Base-by-base conservation (phyloP, 1,139 yeast species). In the Taphrina confusa region DNA sequence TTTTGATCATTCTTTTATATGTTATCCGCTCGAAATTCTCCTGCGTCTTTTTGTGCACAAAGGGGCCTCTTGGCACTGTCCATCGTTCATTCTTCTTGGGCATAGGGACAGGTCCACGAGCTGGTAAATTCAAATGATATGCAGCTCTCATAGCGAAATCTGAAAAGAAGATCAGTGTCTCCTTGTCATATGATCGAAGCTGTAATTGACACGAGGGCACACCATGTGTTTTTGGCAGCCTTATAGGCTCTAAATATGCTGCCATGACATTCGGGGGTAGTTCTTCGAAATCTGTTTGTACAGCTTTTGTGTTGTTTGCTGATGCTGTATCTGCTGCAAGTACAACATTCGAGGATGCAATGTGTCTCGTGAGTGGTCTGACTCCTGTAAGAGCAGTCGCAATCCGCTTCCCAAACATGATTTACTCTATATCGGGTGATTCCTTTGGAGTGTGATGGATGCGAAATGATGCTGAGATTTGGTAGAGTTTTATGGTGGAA, bases 21-120 rank as follows among this genome's bases (percentile, higher is more conserved):
- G 97, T 92, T 59, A 82, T 80, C 75, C 97, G 83, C 75, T 88
- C 88, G 75, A 88, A 92, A 76, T 92, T 92, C 75, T 92, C 96
- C 75, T 92, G 92, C 8, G 95, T 81, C 72, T 91, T 91, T 59
- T 97, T 95, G 71, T 88, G 95, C 33, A 88, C 96, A 72, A 92
- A 92, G 1, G 97, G 97, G 3, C 96, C 85, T 71, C 86, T 82
- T 68, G 87, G 89, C 60, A 92, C 96, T 0, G 98, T 92, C 87
- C 96, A 92, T 67, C 90, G 82, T 73, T 91, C 94, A 51, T 87
- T 82, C 71, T 83, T 85, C 22, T 82, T 79, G 33, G 87, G 85
- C 63, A 84, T 72, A 16, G 89, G 89, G 44, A 78, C 76, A 11
- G 86, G 84, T 0, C 89, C 89, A 33, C 80, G 78, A 54, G 85